Base-by-base conservation (phyloP, 2,329 filamentous ascomycete species). In the Fusarium falciforme region DNA sequence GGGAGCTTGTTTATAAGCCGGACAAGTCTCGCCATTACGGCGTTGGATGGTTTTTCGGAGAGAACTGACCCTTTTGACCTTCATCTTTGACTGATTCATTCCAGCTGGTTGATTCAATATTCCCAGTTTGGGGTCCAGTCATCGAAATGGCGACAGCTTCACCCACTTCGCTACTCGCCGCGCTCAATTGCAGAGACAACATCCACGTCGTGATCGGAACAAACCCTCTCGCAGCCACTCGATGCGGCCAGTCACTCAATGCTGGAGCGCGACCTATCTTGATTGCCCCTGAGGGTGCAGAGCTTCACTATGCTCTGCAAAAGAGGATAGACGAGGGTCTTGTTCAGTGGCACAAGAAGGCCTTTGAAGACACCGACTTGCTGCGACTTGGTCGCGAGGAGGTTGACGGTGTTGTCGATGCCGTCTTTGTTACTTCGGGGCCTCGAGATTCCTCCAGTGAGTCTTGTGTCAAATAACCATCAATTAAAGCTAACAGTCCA, bases 201-300 rank as follows among this genome's bases (percentile, higher is more conserved):
- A 83, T 95, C 44, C 96, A 99, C 82, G 87, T 99, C 67, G 90
- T 99, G 78, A 83, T 98, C 72, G 96, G 96, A 68, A 92, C 93
- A 36, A 96, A 95, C 79, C 91, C 96, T 16, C 89, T 99, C 44
- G 96, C 96, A n/a, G 93, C 93, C 61, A 90, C 94, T 35, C 90
- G 96, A 77, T 97, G 94, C 84, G 85, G 89, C 14, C 93, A 94
- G 79, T 95, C 94, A 4, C 84, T 98, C 60, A 90, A 93, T 78
- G 93, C 94, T 17, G 96, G 96, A 77, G 96, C 96, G 59, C 90
- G 83, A 55, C 94, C 96, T 0, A 89, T 96, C 47, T 85, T 98
- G 52, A 87, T 99, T 78, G 91, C 94, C 4, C 92, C 94, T 0
- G 88, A 89, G 64, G 86, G 89, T 2, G 86, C 88, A 9, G 88